phyloP scores from a whole-genome alignment of 345 rosid species.

The Arabis alpina region DNA sequence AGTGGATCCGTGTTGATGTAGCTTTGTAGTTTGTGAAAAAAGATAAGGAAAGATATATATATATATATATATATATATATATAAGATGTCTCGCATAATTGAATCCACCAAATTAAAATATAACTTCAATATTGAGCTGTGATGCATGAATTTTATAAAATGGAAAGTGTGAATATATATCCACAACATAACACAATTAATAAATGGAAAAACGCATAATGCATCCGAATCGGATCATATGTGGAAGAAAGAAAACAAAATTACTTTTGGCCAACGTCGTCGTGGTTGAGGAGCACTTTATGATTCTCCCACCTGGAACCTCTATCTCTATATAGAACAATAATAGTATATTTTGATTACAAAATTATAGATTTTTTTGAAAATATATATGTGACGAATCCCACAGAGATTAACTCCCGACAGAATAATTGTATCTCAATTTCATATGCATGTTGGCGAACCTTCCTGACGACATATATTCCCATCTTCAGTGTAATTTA shows the following conservation, averaged over 20 bases:
- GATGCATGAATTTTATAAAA: too few relatives aligned
- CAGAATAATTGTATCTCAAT: constrained; percentile 9
- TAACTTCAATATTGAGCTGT: too few relatives aligned
- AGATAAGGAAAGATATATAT: constrained; percentile 5
- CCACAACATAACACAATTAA: constrained; percentile 30
- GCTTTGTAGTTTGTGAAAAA: constrained; percentile 16
- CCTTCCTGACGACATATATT: constrained; percentile 25
- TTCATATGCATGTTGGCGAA: constrained; percentile 24
- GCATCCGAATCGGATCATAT: constrained; percentile 43
- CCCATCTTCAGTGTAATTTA: constrained; percentile 20
- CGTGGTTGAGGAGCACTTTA: constrained; percentile 38
- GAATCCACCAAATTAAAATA: constrained; percentile 21
- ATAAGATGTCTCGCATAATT: constrained; percentile 26
- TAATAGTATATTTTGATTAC: constrained; percentile 14
- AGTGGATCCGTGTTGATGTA: constrained; percentile 27
- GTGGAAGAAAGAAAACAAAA: constrained; percentile 40
- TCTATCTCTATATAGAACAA: constrained; percentile 12
- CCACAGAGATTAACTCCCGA: constrained; percentile 34
- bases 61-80: not conserved
- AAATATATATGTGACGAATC: constrained; percentile 12
- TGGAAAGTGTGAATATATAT: constrained; percentile 9
- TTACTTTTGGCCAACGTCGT: constrained; percentile 45
- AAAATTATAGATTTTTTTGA: not conserved
- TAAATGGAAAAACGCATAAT: constrained; percentile 37
- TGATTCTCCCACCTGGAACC: constrained; percentile 40